These are phyloP conservation scores for Ulmus americana DNA, from an alignment of 331 rosid genomes.

Conservation along the genomic window DNA sequence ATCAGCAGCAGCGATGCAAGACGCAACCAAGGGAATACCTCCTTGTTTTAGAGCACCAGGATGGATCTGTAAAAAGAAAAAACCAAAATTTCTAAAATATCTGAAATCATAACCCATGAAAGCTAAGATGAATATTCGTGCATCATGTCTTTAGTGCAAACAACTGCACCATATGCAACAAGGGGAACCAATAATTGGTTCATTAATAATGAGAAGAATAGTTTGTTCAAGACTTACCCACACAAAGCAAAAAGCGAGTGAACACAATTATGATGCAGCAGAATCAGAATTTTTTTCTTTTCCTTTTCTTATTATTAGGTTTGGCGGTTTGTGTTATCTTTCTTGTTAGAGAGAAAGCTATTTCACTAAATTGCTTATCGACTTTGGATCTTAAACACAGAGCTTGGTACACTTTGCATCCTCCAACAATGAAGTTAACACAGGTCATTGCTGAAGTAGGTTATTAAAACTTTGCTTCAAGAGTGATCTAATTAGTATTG, in stretches of 20 bases:
- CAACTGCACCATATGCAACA: not conserved
- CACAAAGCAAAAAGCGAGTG: not conserved
- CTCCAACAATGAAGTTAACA: too few relatives aligned
- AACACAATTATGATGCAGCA: not conserved
- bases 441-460: too few relatives aligned
- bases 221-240: not conserved
- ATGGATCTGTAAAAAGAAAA: slow-evolving; percentile 64
- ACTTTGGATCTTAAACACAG: too few relatives aligned
- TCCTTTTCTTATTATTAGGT: too few relatives aligned
- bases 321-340: too few relatives aligned
- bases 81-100: slow-evolving; percentile 19
- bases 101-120: slow-evolving; percentile 5
- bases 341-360: too few relatives aligned
- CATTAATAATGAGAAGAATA: not conserved
- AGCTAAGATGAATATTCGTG: not conserved
- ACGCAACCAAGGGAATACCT: slow-evolving; percentile 77
- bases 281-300: not conserved
- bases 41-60: slow-evolving; percentile 83
- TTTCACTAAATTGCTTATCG: too few relatives aligned
- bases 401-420: too few relatives aligned
- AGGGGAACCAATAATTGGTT: not conserved
- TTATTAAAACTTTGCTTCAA: too few relatives aligned
- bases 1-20: slow-evolving; percentile 85
- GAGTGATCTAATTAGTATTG: too few relatives aligned
- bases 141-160: not conserved